Conservation (phyloP, 139 green algal genomes). For the Coelastrella sp. region DNA sequence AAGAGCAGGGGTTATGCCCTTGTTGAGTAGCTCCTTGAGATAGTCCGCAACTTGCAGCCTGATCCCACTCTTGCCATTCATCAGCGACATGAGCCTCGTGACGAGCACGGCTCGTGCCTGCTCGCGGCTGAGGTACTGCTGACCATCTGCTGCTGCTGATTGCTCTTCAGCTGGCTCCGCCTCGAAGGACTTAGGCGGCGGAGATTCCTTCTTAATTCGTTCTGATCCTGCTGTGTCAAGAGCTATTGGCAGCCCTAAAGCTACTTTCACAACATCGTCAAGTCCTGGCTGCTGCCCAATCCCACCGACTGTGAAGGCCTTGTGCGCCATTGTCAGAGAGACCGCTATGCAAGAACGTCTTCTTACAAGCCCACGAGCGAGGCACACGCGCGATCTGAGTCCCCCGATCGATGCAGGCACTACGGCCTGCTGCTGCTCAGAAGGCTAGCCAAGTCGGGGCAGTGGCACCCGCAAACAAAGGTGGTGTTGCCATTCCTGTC, state of each 20-base stretch:
- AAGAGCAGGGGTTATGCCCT: conserved; percentile 34
- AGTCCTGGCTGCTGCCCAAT: conserved; percentile 63
- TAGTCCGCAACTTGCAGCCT: conserved; percentile 67
- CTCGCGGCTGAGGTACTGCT: conserved; percentile 13
- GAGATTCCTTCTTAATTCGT: conserved; percentile 85
- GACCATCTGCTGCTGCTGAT: background rate
- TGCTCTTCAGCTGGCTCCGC: conserved; percentile 45
- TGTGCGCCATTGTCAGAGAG: background rate
- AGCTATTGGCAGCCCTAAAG: conserved; percentile 48
- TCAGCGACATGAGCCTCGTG: conserved; percentile 72
- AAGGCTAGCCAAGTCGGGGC: no score
- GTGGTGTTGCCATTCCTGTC: no score
- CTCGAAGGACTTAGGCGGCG: conserved; percentile 77
- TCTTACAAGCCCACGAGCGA: no score
- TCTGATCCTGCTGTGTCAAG: conserved; percentile 75
- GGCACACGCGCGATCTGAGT: no score
- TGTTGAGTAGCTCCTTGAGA: conserved; percentile 59
- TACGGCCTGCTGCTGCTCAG: no score
- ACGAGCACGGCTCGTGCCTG: conserved; percentile 72
- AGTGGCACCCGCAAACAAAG: no score
- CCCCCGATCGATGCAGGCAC: no score
- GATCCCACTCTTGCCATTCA: conserved; percentile 75
- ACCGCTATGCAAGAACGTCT: no score
- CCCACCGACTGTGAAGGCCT: conserved; percentile 64
- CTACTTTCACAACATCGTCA: conserved; percentile 68